Conservation (phyloP, 495 filamentous ascomycete species). For the Penicillium longicatenatum region DNA sequence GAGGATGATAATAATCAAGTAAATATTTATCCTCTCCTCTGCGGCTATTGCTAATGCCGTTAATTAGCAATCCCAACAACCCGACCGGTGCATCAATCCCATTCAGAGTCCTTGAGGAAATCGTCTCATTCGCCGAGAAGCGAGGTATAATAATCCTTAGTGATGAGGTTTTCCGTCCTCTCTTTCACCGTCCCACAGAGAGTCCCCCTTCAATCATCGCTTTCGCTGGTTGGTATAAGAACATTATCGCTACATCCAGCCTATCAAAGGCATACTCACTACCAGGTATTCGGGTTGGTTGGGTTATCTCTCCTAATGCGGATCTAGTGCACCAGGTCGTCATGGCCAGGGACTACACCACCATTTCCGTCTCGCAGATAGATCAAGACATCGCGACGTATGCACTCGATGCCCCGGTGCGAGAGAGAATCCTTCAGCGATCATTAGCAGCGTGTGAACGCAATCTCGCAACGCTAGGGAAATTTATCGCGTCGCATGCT, state of each 20-base stretch:
- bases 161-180: slow-evolving; percentile 80
- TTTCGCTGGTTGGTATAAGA: slow-evolving; percentile 60
- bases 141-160: slow-evolving; percentile 64
- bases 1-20: slow-evolving; percentile 64
- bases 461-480: slow-evolving; percentile 62
- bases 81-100: slow-evolving; percentile 72
- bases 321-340: slow-evolving; percentile 60
- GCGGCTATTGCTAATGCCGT: background rate
- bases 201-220: slow-evolving; percentile 66
- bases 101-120: slow-evolving; percentile 49
- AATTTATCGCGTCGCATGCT: slow-evolving; percentile 60
- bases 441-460: slow-evolving; percentile 63
- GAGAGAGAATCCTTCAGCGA: slow-evolving; percentile 59
- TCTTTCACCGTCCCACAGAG: slow-evolving; percentile 63
- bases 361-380: slow-evolving; percentile 74
- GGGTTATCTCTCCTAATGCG: slow-evolving; percentile 65
- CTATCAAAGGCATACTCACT: slow-evolving; percentile 79
- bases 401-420: slow-evolving; percentile 59
- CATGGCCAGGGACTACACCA: slow-evolving; percentile 70
- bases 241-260: slow-evolving; percentile 66
- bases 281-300: slow-evolving; percentile 75
- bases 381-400: slow-evolving; percentile 73
- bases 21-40: slow-evolving; percentile 6
- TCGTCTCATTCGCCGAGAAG: slow-evolving; percentile 60
- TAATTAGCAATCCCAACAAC: slow-evolving; percentile 68